Evolutionary conservation across 2,329 filamentous ascomycete species (phyloP).

Genomic region (Pyrenochaeta sp.): DNA sequence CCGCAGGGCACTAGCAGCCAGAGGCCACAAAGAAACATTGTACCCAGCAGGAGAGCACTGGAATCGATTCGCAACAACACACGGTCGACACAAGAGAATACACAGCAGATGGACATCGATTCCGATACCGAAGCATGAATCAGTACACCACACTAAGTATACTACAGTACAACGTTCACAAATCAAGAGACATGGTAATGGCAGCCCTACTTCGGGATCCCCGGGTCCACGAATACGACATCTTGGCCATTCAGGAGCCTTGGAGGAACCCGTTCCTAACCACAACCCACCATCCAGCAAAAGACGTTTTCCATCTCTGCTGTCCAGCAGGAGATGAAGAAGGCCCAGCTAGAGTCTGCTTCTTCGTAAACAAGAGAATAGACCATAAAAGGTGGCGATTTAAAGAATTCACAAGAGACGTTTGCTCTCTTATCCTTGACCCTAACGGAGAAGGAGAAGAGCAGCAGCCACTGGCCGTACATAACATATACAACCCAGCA

Average conservation of each 20-base stretch:
- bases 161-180: constrained; percentile 31
- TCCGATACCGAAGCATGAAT: constrained; percentile 17
- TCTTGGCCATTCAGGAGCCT: constrained; percentile 30
- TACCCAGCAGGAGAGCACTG: constrained; percentile 11
- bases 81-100: constrained; percentile 3
- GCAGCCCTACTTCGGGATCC: constrained; percentile 29
- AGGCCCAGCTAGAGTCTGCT: constrained; percentile 26
- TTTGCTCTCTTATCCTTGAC: constrained; percentile 21
- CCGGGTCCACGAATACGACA: constrained; percentile 25
- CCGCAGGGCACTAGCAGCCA: constrained; percentile 3
- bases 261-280: constrained; percentile 27
- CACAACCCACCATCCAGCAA: constrained; percentile 32
- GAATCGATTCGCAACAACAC: constrained; percentile 9
- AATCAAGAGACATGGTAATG: constrained; percentile 31
- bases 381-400: constrained; percentile 22
- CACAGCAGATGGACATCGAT: constrained; percentile 18
- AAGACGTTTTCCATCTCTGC: constrained; percentile 25
- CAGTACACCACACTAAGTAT: constrained; percentile 21
- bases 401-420: constrained; percentile 19
- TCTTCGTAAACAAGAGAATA: constrained; percentile 34
- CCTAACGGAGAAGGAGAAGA: constrained; percentile 1
- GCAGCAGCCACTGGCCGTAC: constrained; percentile 9
- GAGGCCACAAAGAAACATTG: constrained; percentile 10
- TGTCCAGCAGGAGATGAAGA: constrained; percentile 11
- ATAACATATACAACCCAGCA: constrained; percentile 31